A percentile compares a stretch with the other conserved stretches of the same genome.
Evolutionary conservation across 495 filamentous ascomycete species (phyloP).

Genomic region (Tetracladium setigerum): DNA sequence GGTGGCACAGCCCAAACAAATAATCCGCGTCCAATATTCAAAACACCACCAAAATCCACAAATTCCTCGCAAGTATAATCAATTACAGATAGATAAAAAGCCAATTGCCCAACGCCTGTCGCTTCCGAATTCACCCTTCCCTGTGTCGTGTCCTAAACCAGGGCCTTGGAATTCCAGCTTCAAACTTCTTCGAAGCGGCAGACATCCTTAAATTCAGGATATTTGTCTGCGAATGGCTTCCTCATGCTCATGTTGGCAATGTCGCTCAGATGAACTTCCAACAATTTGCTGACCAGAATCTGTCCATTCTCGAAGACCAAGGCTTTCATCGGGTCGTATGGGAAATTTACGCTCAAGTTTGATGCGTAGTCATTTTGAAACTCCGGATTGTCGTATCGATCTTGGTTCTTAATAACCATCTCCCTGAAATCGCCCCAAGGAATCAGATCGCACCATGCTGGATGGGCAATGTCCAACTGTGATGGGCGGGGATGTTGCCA

Average conservation of each 20-base stretch:
- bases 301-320: conserved; percentile 16
- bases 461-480: conserved; percentile 23
- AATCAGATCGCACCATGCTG: conserved; percentile 26
- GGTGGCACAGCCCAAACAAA: too few species aligned
- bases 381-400: conserved; percentile 24
- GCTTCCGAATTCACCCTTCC: too few species aligned
- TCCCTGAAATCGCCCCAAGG: conserved; percentile 24
- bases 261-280: conserved; percentile 16
- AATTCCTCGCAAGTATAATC: too few species aligned
- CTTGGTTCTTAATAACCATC: conserved; percentile 25
- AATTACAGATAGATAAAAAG: too few species aligned
- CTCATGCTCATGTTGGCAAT: conserved; percentile 20
- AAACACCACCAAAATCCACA: too few species aligned
- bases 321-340: conserved; percentile 16
- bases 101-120: too few species aligned
- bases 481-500: conserved; percentile 19
- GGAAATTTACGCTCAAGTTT: conserved; percentile 22
- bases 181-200: conserved; percentile 21
- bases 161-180: background rate
- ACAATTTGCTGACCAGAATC: conserved; percentile 10
- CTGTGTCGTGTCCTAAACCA: too few species aligned
- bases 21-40: too few species aligned
- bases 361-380: conserved; percentile 23
- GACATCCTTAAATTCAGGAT: conserved; percentile 21
- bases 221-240: conserved; percentile 19